Base-by-base conservation (phyloP, 73 alveolate species). In the Tetrahymena malaccensis region DNA sequence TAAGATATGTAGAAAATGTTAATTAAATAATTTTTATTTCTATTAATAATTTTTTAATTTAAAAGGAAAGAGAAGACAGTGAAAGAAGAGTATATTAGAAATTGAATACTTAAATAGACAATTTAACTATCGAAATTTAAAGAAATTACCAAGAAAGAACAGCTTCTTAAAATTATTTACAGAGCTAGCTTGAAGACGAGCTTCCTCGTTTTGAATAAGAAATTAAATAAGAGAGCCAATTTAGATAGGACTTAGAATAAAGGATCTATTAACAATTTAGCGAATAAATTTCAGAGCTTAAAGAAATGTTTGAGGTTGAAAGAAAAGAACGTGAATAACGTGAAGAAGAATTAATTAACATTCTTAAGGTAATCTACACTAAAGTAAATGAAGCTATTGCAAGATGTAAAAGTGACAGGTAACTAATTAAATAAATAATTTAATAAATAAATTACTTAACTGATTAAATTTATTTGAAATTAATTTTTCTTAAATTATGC, bases 41-140 rank as follows among this genome's bases (percentile, higher is more conserved):
- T 1, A 27, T 3, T 70, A 25, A 7, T 27, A 70, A 19, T 70
- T 27, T 70, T 11, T 56, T n/a, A 19, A 22, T 50, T 50, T 7
- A 50, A 19, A 85, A 95, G 84, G 97, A 95, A 57, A 95, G 97
- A 89, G 85, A 85, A 93, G 97, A 95, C 35, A 95, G 95, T 89
- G 97, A 95, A 84, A 95, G 94, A 56, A 95, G 97, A 89, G 95
- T 95, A 13, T 95, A 85, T 89, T 89, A 95, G 89, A 95, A 95
- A 37, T 93, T 95, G 31, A 85, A 94, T 56, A 55, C 83, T 50
- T 37, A 95, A 93, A 94, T 95, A 85, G 97, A 95, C 89, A 37
- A 43, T 85, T 95, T 95, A 35, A 85, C 97, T 25, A 93, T 55
- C 1, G 97, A 95, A 93, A 95, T 95, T 95, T 89, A 95, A 93